Percentiles rank a stretch among this genome's conserved stretches.
Evolutionary conservation across 805 yeast genomes (phyloP).

Genomic region (Candida methanosorbosa): DNA sequence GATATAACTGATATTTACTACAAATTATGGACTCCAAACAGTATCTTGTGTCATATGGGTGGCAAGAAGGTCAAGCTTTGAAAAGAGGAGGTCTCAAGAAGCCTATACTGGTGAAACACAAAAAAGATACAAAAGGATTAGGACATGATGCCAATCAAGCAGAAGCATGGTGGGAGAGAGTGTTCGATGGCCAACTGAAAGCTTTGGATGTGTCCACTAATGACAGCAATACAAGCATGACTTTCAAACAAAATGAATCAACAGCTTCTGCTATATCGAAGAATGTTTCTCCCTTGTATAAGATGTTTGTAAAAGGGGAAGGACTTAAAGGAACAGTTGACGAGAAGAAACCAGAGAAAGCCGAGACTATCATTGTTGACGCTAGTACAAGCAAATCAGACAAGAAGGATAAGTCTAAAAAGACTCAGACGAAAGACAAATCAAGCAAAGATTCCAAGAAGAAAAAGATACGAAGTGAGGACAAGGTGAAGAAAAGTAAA

Average conservation of each 20-base stretch:
- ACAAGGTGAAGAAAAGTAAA: slow-evolving; percentile 13
- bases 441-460: slow-evolving; percentile 12
- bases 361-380: slow-evolving; percentile 1
- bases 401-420: slow-evolving; percentile 17
- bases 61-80: slow-evolving; percentile 88
- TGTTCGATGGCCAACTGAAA: slow-evolving; percentile 89
- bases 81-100: slow-evolving; percentile 70
- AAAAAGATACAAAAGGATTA: slow-evolving; percentile 83
- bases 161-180: slow-evolving; percentile 95
- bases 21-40: slow-evolving; percentile 61
- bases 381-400: slow-evolving; percentile 13
- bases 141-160: slow-evolving; percentile 72
- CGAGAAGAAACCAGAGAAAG: slow-evolving; percentile 9
- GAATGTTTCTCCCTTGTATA: slow-evolving; percentile 63
- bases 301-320: slow-evolving; percentile 83
- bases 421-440: slow-evolving; percentile 10
- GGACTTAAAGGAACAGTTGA: slow-evolving; percentile 73
- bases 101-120: slow-evolving; percentile 85
- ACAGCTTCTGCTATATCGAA: slow-evolving; percentile 39
- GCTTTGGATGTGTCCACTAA: slow-evolving; percentile 47
- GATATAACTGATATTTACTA: too few species aligned
- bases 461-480: slow-evolving; percentile 9
- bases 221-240: slow-evolving; percentile 24
- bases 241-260: slow-evolving; percentile 44
- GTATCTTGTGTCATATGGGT: slow-evolving; percentile 74